Evolutionary conservation across 2,329 filamentous ascomycete genomes (phyloP).

Genomic region (Arthrocladium fulminans): DNA sequence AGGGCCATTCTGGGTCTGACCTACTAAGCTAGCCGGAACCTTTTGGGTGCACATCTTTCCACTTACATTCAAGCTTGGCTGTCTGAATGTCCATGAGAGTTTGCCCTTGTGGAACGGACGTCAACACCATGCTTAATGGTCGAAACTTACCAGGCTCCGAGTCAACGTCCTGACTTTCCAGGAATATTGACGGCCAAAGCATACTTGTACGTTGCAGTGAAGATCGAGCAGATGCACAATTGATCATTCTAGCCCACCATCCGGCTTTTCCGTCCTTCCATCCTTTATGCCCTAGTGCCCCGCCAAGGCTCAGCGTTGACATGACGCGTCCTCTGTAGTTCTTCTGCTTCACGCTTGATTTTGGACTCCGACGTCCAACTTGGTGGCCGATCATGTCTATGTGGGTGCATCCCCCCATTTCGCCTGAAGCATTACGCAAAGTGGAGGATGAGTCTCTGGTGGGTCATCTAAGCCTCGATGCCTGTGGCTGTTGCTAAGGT

Average conservation of each 20-base stretch:
- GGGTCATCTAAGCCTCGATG: conserved; percentile 18
- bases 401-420: conserved; percentile 51
- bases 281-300: background rate
- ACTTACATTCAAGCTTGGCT: no score
- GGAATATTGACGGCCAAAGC: no score
- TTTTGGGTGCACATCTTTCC: no score
- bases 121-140: background rate
- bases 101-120: background rate
- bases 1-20: background rate
- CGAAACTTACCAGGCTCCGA: no score
- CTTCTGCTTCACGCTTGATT: background rate
- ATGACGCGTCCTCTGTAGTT: conserved; percentile 1
- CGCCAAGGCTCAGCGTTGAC: background rate
- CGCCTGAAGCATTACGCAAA: conserved; percentile 40
- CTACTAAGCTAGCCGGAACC: background rate
- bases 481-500: background rate
- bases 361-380: background rate
- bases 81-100: no score
- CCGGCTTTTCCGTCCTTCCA: background rate
- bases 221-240: background rate
- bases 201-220: no score
- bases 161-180: no score
- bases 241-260: background rate
- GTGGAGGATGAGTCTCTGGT: conserved; percentile 48
- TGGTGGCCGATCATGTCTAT: conserved; percentile 47